Evolutionary conservation across 164 flowering plant genomes (phyloP), one percentile per base, ranked within the genome.

Genomic region (Echeveria elegans): DNA sequence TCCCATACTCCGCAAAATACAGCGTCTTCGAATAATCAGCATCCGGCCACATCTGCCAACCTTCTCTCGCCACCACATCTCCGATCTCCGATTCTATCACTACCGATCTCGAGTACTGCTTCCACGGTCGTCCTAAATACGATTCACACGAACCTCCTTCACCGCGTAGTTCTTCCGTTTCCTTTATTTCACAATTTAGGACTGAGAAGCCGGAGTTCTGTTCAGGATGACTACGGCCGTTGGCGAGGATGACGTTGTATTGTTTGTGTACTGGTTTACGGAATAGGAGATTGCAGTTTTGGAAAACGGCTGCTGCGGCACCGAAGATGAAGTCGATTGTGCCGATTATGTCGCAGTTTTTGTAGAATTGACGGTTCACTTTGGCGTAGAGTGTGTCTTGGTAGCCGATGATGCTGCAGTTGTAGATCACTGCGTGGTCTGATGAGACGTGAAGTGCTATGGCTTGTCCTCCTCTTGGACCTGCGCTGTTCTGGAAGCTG

Each of bases 41-140:
- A 1, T 80, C 89, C 15, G 81, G 76, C 96, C 91, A 88, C 69
- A 79, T 88, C 0, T 84, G 74, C 98, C 98, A 93, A 18, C 98
- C 98, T 34, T 79, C 81, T 0, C 89, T 87, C 65, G 76, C 73
- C 16, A 93, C 68, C 10, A 43, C 79, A 9, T 72, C 60, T 30
- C 86, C 79, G 45, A 93, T 72, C 61, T 77, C 81, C 0, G 85
- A 77, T 52, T 90, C 83, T 92, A 90, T 81, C 66, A 90, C 28
- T 0, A 88, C 73, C 0, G 97, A 83, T 16, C 88, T 69, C 0
- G 97, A 93, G 63, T 77, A 90, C 15, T 11, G 66, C 76, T 89
- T 88, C 98, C 98, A 91, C 0, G 98, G 98, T 63, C 97, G 67
- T 0, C 98, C 98, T 0, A 91, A 80, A 69, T 85, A 94, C 0